These are phyloP conservation scores for Coccomyxa sp. DNA, from an alignment of 139 green algal species.

Conservation along the genomic window DNA sequence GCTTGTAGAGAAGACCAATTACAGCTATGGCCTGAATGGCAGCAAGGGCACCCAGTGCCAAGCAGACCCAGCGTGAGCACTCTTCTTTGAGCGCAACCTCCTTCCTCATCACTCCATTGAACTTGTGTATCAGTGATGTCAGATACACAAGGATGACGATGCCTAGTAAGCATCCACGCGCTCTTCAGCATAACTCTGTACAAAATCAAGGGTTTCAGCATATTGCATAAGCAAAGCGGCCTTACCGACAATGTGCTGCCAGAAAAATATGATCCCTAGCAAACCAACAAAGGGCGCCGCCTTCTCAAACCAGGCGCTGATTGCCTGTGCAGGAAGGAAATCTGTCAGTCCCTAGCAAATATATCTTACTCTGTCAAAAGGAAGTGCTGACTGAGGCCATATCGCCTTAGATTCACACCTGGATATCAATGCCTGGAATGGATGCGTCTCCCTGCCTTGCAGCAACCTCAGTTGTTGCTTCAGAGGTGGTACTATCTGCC, in stretches of 20 bases:
- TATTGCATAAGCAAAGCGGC: too few relatives aligned
- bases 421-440: constrained; percentile 12
- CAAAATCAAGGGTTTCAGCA: not conserved
- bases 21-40: constrained; percentile 14
- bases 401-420: not conserved
- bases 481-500: not conserved
- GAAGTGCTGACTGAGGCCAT: not conserved
- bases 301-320: constrained; percentile 34
- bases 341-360: not conserved
- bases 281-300: constrained; percentile 34
- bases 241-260: constrained; percentile 25
- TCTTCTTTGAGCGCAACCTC: constrained; percentile 32
- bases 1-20: not conserved
- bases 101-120: constrained; percentile 20
- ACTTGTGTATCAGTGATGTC: constrained; percentile 11
- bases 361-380: not conserved
- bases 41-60: not conserved
- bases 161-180: not conserved
- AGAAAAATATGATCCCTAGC: constrained; percentile 39
- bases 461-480: not conserved
- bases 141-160: constrained; percentile 26
- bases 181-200: not conserved
- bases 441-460: not conserved
- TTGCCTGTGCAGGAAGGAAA: constrained; percentile 17
- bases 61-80: constrained; percentile 7